These are phyloP conservation scores for Kappamyces sp. DNA, from an alignment of 192 early-diverging fungal species.

Conservation along the genomic window DNA sequence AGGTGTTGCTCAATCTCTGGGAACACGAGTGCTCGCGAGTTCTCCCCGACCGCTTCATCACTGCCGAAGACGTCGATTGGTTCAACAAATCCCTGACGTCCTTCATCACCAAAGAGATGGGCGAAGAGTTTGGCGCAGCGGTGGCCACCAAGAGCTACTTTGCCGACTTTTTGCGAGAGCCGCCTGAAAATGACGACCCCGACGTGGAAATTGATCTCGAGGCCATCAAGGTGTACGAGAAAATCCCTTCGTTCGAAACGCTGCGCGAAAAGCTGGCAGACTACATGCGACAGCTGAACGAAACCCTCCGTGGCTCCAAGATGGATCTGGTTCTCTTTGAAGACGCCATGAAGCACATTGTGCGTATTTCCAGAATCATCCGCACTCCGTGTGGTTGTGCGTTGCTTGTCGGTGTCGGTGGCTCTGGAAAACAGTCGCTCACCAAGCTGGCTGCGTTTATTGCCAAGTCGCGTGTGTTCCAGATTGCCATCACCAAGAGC, in stretches of 20 bases:
- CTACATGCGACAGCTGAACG: constrained; percentile 62
- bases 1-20: constrained; percentile 49
- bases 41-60: constrained; percentile 57
- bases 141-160: constrained; percentile 43
- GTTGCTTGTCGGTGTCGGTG: constrained; percentile 58
- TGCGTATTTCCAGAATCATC: constrained; percentile 57
- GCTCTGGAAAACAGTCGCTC: constrained; percentile 61
- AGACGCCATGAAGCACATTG: constrained; percentile 63
- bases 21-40: constrained; percentile 59
- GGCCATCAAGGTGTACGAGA: constrained; percentile 55
- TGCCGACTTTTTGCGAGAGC: constrained; percentile 56
- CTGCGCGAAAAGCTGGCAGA: constrained; percentile 44
- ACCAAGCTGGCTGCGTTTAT: constrained; percentile 60
- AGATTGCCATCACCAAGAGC: constrained; percentile 59
- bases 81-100: constrained; percentile 44
- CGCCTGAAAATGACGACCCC: constrained; percentile 56
- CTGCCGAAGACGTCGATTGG: constrained; percentile 55
- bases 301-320: constrained; percentile 50
- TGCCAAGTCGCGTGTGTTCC: constrained; percentile 57
- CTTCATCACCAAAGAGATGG: constrained; percentile 46
- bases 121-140: constrained; percentile 39
- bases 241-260: constrained; percentile 50
- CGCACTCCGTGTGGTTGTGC: constrained; percentile 56
- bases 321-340: constrained; percentile 66
- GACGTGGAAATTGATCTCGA: constrained; percentile 56